A percentile compares a stretch with the other conserved stretches of the same genome.
Conservation (phyloP, 2,329 filamentous ascomycete species). For the Scedosporium boydii region DNA sequence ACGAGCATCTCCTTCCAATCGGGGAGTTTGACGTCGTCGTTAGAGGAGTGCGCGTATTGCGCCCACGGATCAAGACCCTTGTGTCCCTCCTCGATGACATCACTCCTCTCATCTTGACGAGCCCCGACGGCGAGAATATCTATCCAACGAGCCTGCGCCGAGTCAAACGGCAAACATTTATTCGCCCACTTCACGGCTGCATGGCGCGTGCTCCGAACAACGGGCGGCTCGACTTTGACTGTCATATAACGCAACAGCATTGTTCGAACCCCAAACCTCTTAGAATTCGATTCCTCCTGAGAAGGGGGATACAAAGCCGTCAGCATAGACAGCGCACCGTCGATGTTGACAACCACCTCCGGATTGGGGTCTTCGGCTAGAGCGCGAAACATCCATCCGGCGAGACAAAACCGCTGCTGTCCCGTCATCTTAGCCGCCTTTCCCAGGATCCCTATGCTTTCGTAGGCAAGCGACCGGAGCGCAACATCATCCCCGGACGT, state of each 20-base stretch:
- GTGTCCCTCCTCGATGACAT: conserved; percentile 81
- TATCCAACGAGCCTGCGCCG: conserved; percentile 76
- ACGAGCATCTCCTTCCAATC: conserved; percentile 42
- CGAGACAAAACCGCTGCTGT: conserved; percentile 43
- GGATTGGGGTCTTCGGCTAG: conserved; percentile 69
- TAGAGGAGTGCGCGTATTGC: conserved; percentile 33
- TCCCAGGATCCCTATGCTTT: conserved; percentile 77
- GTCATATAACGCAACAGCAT: conserved; percentile 63
- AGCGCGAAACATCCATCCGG: conserved; percentile 72
- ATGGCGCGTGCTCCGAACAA: conserved; percentile 67
- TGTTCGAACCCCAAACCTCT: conserved; percentile 15
- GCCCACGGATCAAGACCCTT: conserved; percentile 71
- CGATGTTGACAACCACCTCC: conserved; percentile 76
- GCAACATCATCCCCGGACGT: conserved; percentile 50
- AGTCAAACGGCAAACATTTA: conserved; percentile 69
- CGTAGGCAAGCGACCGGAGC: conserved; percentile 74
- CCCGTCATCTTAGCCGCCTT: conserved; percentile 51
- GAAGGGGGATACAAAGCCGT: conserved; percentile 29
- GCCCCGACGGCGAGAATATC: conserved; percentile 72
- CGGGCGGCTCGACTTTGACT: conserved; percentile 34
- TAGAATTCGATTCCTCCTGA: conserved; percentile 4
- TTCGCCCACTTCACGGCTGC: conserved; percentile 85
- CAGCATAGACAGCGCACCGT: conserved; percentile 76
- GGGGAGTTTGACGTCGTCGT: conserved; percentile 26
- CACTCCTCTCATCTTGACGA: conserved; percentile 58